phyloP scores from a whole-genome alignment of 2,329 filamentous ascomycete genomes.

The Microsporum audouinii region DNA sequence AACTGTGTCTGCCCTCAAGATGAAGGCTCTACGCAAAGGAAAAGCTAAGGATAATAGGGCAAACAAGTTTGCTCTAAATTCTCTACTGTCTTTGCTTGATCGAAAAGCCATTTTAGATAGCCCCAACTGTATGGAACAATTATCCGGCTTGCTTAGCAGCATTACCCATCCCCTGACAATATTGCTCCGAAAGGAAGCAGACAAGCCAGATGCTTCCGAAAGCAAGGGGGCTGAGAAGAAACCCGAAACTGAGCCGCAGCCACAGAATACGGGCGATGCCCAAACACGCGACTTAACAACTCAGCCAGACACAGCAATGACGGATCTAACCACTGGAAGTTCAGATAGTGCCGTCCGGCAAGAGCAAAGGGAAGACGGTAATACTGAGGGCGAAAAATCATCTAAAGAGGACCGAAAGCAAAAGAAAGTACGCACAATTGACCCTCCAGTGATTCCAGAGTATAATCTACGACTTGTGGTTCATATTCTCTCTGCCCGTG shows the following conservation, averaged over 20 bases:
- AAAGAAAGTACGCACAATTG: constrained; percentile 54
- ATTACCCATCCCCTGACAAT: constrained; percentile 78
- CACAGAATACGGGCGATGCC: constrained; percentile 15
- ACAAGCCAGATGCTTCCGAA: constrained; percentile 44
- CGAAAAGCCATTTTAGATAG: constrained; percentile 95
- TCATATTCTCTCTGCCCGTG: constrained; percentile 87
- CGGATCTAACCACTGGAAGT: constrained; percentile 22
- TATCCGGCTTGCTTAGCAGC: constrained; percentile 75
- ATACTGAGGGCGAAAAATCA: constrained; percentile 12
- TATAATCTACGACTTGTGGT: constrained; percentile 89
- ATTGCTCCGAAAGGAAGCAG: constrained; percentile 71
- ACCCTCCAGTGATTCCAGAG: constrained; percentile 74
- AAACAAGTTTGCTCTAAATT: constrained; percentile 83
- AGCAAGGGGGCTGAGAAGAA: constrained; percentile 31
- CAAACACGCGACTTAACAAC: constrained; percentile 18
- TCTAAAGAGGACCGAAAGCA: constrained; percentile 36
- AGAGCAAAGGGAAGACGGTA: constrained; percentile 28
- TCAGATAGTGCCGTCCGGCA: constrained; percentile 21
- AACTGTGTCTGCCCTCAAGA: constrained; percentile 63
- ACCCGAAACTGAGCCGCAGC: constrained; percentile 24
- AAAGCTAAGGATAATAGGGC: constrained; percentile 78
- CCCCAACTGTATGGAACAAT: constrained; percentile 87
- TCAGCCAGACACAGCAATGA: constrained; percentile 30
- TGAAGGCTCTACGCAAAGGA: constrained; percentile 66
- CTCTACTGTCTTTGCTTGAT: constrained; percentile 74